Evolutionary conservation across 2,329 filamentous ascomycete species (phyloP).

Genomic region (Botrytis medusae): DNA sequence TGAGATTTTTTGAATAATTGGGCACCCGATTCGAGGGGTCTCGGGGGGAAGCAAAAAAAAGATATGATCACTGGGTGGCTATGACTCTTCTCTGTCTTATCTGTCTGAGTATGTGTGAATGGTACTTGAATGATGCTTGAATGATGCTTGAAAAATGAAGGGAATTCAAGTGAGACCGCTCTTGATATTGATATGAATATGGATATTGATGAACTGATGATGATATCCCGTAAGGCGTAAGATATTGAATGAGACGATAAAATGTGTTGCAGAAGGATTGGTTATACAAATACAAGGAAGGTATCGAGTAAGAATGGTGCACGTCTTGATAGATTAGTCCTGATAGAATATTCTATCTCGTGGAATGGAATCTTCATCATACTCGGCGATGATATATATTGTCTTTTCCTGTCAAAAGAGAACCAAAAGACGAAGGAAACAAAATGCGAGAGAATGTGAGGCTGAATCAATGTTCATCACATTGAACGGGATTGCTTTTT

Average conservation of each 20-base stretch:
- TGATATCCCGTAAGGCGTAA: not conserved
- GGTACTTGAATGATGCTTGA: no score
- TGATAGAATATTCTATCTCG: constrained; percentile 13
- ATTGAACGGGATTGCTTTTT: not conserved
- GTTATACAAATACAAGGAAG: constrained; percentile 18
- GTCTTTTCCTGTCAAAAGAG: not conserved
- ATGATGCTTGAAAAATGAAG: constrained; percentile 7
- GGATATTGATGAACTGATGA: not conserved
- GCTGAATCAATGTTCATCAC: not conserved
- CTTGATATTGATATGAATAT: not conserved
- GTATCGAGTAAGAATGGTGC: constrained; percentile 32
- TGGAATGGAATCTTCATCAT: constrained; percentile 1
- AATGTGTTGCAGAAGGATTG: constrained; percentile 37
- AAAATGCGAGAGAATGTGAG: not conserved
- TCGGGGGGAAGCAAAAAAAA: not conserved
- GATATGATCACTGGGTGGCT: constrained; percentile 22
- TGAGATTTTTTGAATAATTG: constrained; percentile 8
- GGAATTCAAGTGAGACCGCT: not conserved
- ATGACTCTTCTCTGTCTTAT: not conserved
- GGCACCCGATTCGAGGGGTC: constrained; percentile 30
- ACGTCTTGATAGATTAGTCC: constrained; percentile 32
- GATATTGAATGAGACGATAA: constrained; percentile 5
- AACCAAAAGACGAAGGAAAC: not conserved
- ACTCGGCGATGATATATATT: not conserved
- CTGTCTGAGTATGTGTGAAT: not conserved